Base-by-base conservation (phyloP, 2,329 filamentous ascomycete genomes). In the Orbilia oligospora region DNA sequence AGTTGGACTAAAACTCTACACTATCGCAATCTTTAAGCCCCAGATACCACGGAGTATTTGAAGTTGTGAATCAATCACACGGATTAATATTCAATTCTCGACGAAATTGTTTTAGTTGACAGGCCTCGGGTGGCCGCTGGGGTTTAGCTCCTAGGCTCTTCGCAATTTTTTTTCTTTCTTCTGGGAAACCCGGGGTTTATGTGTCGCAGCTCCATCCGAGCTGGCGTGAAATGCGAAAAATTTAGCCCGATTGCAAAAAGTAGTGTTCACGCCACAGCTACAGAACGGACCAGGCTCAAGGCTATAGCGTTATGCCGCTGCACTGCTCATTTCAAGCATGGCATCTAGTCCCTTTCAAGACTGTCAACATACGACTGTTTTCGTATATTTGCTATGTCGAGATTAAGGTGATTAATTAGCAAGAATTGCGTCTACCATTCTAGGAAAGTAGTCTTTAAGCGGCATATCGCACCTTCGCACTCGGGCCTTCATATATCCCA, bases 121-220 rank as follows among this genome's bases (percentile, higher is more conserved):
- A 56, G 70, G 55, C 33, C 27, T 63, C 12, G 56, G 51, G 44
- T 38, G 56, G 5, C 46, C 44, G 33, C 55, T 70, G 33, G 66
- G 36, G 27, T 24, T 61, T 70, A 41, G 49, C 69, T 56, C 58
- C 65, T 36, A 16, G 46, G 20, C 38, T 58, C 49, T 63, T 77
- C 73, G 73, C 73, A 77, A 77, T 77, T 77, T 77, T 76, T 71
- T 46, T 77, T 77, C 71, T 76, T 71, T 46, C 38, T 76, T 69
- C 48, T 51, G 48, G 38, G 46, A 48, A 49, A 22, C 18, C 44
- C 36, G 55, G 46, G 67, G 20, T 46, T 53, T 53, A 49, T 41
- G 44, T 53, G n/a, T 67, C 67, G 41, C 69, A 56, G 41, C 41
- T 66, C 36, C n/a, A 41, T 67, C 61, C 63, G 38, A 73, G 67